Evolutionary conservation across 2,329 filamentous ascomycete genomes (phyloP).

Genomic region (Grosmannia clavigera): DNA sequence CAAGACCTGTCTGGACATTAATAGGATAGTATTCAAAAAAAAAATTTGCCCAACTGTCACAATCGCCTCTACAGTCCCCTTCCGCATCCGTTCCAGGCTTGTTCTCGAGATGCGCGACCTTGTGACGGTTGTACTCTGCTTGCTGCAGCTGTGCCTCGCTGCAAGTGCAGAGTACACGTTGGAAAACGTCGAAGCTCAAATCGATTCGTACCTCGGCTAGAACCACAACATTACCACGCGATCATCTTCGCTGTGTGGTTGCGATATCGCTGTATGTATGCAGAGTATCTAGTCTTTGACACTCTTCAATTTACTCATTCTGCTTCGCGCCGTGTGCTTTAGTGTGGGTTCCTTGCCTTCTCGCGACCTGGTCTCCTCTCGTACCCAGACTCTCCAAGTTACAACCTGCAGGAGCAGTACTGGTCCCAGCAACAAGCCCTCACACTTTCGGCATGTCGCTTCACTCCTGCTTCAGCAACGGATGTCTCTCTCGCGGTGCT

Average conservation of each 20-base stretch:
- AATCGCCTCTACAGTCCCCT: background rate
- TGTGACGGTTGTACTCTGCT: background rate
- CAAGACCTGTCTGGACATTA: background rate
- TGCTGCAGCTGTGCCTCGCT: background rate
- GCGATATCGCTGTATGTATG: conserved; percentile 1
- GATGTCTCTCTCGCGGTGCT: conserved; percentile 19
- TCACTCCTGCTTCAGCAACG: conserved; percentile 3
- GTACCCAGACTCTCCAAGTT: conserved; percentile 14
- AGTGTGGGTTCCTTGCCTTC: background rate
- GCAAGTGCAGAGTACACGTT: background rate
- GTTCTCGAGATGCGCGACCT: background rate
- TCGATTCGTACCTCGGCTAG: background rate
- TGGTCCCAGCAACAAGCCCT: conserved; percentile 20
- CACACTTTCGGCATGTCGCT: conserved; percentile 10
- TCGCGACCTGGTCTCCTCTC: conserved; percentile 10
- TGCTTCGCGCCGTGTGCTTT: background rate
- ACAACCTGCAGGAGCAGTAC: conserved; percentile 16
- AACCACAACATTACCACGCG: background rate
- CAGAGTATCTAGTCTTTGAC: background rate
- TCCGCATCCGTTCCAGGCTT: background rate
- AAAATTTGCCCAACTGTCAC: background rate
- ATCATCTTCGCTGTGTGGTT: background rate
- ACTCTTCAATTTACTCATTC: background rate
- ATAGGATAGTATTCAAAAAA: background rate
- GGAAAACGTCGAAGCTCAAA: background rate